phyloP scores from a whole-genome alignment of 1,139 yeast species.

The Magnusiomyces magnusii region DNA sequence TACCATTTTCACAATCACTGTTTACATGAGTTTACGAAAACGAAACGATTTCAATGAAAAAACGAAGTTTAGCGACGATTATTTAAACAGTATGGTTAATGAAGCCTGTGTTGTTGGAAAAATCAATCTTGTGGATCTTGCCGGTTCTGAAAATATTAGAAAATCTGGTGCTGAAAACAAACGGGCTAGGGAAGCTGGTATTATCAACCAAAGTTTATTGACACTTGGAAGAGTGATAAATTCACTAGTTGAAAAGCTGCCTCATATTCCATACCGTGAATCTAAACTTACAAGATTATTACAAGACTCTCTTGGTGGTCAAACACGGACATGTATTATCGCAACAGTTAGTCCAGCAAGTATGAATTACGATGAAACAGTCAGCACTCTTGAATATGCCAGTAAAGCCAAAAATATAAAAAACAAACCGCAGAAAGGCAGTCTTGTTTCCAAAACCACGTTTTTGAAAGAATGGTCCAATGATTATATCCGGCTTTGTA shows the following conservation, averaged over 20 bases:
- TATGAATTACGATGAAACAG: conserved; percentile 66
- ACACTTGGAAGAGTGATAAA: conserved; percentile 83
- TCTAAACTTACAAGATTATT: conserved; percentile 71
- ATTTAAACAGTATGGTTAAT: conserved; percentile 33
- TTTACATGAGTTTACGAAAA: conserved; percentile 36
- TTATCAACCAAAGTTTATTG: conserved; percentile 73
- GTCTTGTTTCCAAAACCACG: conserved; percentile 44
- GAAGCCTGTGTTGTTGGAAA: conserved; percentile 41
- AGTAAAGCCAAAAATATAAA: conserved; percentile 66
- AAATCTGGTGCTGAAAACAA: conserved; percentile 73
- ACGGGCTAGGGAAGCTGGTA: conserved; percentile 83
- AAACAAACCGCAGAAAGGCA: conserved; percentile 63
- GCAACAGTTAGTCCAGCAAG: conserved; percentile 81
- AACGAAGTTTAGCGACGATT: conserved; percentile 25
- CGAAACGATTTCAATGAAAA: conserved; percentile 24
- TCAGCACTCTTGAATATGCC: conserved; percentile 81
- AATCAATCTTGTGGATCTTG: conserved; percentile 76
- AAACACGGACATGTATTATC: conserved; percentile 68
- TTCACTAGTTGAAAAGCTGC: conserved; percentile 50
- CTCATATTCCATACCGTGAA: conserved; percentile 79
- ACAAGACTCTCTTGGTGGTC: conserved; percentile 80
- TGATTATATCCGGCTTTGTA: conserved; percentile 51
- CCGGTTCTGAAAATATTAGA: conserved; percentile 78
- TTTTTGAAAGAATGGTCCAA: conserved; percentile 44
- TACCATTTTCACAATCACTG: conserved; percentile 59